These are phyloP conservation scores for Rhodotorula graminis DNA, from an alignment of 768 basidiomycete species.

Conservation along the genomic window DNA sequence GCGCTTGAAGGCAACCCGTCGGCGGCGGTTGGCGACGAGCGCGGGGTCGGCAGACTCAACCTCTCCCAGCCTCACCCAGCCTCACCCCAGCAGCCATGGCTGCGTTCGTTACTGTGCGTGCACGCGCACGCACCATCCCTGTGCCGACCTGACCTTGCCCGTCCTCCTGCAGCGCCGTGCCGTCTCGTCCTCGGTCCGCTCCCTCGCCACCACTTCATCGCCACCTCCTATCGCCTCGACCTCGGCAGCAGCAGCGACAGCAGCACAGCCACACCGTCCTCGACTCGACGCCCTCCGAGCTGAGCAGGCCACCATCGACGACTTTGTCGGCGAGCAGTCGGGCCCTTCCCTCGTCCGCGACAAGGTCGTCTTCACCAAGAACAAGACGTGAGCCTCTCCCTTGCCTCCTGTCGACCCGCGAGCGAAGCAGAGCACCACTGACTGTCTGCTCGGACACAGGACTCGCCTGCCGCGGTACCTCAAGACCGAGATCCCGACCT, in stretches of 20 bases:
- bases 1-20: too few relatives aligned
- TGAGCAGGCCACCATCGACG: conserved; percentile 18
- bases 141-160: not conserved
- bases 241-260: not conserved
- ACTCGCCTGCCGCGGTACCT: conserved; percentile 40
- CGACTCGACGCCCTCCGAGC: conserved; percentile 28
- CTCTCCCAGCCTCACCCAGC: too few relatives aligned
- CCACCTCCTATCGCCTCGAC: not conserved
- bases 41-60: not conserved
- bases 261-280: conserved; percentile 14
- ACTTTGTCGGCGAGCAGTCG: conserved; percentile 16
- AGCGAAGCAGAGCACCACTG: too few relatives aligned
- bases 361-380: conserved; percentile 30
- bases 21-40: too few relatives aligned
- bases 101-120: not conserved
- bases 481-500: conserved; percentile 57
- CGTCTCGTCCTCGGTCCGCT: not conserved
- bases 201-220: conserved; percentile 21
- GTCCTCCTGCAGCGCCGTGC: not conserved
- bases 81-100: not conserved
- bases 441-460: not conserved
- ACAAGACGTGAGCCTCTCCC: conserved; percentile 14
- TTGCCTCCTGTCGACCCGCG: not conserved
- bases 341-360: not conserved
- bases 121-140: not conserved